Percentiles rank a stretch among this genome's conserved stretches.
Conservation (phyloP, 2,329 filamentous ascomycete species). For the Sarocladium brachiariae region DNA sequence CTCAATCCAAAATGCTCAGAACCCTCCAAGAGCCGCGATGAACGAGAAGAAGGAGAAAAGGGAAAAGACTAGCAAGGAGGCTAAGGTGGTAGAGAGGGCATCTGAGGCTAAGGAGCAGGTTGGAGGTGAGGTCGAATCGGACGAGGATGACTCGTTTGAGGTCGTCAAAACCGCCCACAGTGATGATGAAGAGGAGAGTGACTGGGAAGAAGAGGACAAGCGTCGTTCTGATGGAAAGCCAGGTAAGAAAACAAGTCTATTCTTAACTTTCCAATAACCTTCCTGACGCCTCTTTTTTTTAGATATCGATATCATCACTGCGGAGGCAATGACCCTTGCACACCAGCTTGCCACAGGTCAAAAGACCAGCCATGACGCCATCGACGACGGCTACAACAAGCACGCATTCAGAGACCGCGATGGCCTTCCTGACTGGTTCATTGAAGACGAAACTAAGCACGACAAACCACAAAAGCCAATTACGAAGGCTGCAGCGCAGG, state of each 20-base stretch:
- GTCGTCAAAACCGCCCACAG: conserved; percentile 41
- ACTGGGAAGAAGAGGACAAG: conserved; percentile 61
- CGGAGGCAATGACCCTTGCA: conserved; percentile 95
- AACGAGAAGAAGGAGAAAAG: conserved; percentile 20
- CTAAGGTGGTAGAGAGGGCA: neutral
- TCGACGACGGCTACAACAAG: conserved; percentile 93
- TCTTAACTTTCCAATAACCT: neutral
- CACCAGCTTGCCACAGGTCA: conserved; percentile 85
- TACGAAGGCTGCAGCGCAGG: conserved; percentile 78
- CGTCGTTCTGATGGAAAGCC: conserved; percentile 56
- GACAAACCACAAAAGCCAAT: conserved; percentile 84
- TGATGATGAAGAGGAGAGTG: conserved; percentile 35
- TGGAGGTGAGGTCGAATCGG: conserved; percentile 9
- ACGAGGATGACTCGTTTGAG: conserved; percentile 49
- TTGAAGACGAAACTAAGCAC: conserved; percentile 84
- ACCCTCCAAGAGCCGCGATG: conserved; percentile 20
- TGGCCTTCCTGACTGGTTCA: conserved; percentile 93
- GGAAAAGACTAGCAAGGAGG: conserved; percentile 18
- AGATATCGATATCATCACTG: conserved; percentile 99
- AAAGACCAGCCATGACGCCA: conserved; percentile 68
- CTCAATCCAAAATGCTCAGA: conserved; percentile 33
- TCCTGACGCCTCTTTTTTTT: conserved; percentile 19
- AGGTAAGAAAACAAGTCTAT: conserved; percentile 34
- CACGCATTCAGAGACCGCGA: conserved; percentile 85
- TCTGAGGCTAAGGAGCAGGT: conserved; percentile 11